These are phyloP conservation scores for Raphanus raphanistrum DNA, from an alignment of 345 rosid species.

Conservation along the genomic window DNA sequence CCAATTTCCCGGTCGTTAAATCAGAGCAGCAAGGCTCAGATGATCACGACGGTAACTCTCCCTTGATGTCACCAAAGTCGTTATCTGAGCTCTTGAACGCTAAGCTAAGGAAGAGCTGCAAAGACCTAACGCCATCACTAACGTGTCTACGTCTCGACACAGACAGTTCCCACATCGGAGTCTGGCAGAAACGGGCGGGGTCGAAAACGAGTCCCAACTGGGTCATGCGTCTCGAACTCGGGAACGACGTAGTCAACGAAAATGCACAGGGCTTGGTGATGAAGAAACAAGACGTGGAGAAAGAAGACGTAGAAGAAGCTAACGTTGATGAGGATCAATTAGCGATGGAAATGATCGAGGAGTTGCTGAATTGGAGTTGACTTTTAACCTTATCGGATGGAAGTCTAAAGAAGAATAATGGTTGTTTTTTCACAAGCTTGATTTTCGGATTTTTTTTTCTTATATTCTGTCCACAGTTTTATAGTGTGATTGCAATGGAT, in stretches of 20 bases:
- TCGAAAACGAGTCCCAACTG: conserved; percentile 53
- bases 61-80: conserved; percentile 42
- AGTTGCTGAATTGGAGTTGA: neutral
- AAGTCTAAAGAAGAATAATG: neutral
- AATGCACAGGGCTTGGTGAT: neutral
- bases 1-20: conserved; percentile 51
- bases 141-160: conserved; percentile 72
- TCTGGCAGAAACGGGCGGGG: conserved; percentile 78
- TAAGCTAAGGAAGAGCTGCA: conserved; percentile 60
- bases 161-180: conserved; percentile 69
- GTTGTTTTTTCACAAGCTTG: neutral
- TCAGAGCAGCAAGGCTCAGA: conserved; percentile 20
- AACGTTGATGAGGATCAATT: neutral
- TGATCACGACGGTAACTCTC: conserved; percentile 26
- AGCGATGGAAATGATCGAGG: neutral
- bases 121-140: conserved; percentile 55
- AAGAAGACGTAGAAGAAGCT: neutral
- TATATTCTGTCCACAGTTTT: neutral
- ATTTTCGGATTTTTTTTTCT: neutral
- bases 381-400: neutral
- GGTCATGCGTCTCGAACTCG: conserved; percentile 73
- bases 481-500: neutral
- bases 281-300: neutral
- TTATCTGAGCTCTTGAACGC: conserved; percentile 55
- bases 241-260: conserved; percentile 29